Percentiles rank a stretch among this genome's conserved stretches.
Evolutionary conservation across 192 early-diverging fungal genomes (phyloP).

Genomic region (Backusella macrospora): DNA sequence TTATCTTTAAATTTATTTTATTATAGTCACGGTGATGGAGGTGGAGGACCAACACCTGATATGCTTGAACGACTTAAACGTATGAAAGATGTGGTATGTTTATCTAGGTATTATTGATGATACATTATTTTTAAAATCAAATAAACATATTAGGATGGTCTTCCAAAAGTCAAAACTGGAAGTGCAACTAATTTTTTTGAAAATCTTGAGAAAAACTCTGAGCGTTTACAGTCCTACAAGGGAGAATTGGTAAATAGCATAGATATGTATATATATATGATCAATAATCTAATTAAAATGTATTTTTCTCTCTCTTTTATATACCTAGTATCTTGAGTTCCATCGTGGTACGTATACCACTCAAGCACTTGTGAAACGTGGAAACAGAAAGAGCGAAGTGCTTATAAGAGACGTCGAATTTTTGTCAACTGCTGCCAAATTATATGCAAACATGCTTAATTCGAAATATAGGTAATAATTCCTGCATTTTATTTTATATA

Average conservation of each 20-base stretch:
- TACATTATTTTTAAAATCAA: not conserved
- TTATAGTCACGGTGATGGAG: conserved; percentile 85
- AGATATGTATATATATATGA: not conserved
- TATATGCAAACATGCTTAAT: conserved; percentile 3
- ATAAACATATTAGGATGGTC: conserved; percentile 59
- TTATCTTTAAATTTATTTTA: not conserved
- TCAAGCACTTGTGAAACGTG: conserved; percentile 81
- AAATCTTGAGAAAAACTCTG: conserved; percentile 66
- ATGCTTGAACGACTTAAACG: conserved; percentile 86
- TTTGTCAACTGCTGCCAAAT: conserved; percentile 56
- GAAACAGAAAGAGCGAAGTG: conserved; percentile 85
- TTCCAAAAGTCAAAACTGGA: conserved; percentile 72
- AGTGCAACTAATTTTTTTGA: conserved; percentile 86
- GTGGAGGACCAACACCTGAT: conserved; percentile 81
- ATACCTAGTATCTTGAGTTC: conserved; percentile 89
- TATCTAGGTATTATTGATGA: not conserved
- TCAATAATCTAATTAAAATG: not conserved
- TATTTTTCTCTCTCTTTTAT: not conserved
- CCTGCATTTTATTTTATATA: not conserved
- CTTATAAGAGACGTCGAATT: conserved; percentile 87
- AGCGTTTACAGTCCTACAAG: conserved; percentile 83
- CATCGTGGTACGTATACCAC: conserved; percentile 98
- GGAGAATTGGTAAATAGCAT: conserved; percentile 82
- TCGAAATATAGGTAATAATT: conserved; percentile 5
- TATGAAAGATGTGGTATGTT: conserved; percentile 64